Evolutionary conservation across 495 filamentous ascomycete species (phyloP), one percentile per base, ranked within the genome.

Genomic region (Penicillium atrosanguineum): DNA sequence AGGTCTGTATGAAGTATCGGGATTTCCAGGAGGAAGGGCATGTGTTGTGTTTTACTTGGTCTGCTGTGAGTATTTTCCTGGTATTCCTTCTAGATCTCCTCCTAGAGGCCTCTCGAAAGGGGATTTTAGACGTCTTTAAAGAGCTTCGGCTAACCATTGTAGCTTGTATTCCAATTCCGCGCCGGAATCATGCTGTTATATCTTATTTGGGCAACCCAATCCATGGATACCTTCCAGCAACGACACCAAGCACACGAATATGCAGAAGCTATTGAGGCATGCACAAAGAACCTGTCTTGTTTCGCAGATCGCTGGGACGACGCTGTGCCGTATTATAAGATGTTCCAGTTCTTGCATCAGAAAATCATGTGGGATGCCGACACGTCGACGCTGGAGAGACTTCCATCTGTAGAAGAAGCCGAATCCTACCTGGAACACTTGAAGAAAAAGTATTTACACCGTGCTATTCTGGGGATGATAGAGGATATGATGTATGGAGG

Each of bases 21-120:
- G 43, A 54, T 2, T 59, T 70, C 9, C 68, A 67, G 52, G 63
- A 65, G 36, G 65, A 69, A 53, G 68, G 68, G 9, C 68, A 70
- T 50, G 63, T 69, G 14, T 58, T 69, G 57, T 70, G 68, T 25
- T 70, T 63, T 59, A 70, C 68, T 0, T 70, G 68, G 68, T 69
- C 68, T 53, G 65, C 68, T 38, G 68, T 70, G 52, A 51, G 68
- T 59, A 46, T 28, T 4, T 28, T 4, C 11, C 16, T 20, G 0
- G 18, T 21, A 9, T 15, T 21, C 2, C 31, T 6, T 38, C n/a
- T 18, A 8, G 14, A 25, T 21, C 7, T 25, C 28, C 11, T 31
- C 11, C 7, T 31, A 1, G 7, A 31, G 7, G 7, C 3, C 7
- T 9, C 7, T 31, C 7, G 7, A 31, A 7, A 9, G 28, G 7